Conservation (phyloP, 805 yeast genomes). For the Candida morakotiae region DNA sequence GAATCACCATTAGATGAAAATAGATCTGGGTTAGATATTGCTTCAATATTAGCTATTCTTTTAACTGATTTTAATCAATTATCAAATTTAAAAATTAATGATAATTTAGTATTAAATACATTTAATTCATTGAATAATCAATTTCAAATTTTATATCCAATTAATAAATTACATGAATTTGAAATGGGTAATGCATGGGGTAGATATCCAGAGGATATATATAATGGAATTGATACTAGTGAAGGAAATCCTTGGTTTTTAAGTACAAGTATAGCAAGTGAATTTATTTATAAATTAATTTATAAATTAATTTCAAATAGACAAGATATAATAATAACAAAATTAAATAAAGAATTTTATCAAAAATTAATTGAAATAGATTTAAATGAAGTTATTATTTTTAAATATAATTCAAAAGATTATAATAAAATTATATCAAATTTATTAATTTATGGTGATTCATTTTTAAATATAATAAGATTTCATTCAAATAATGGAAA, state of each 20-base stretch:
- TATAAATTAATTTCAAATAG: slow-evolving; percentile 36
- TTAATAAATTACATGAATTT: slow-evolving; percentile 46
- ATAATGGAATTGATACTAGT: slow-evolving; percentile 66
- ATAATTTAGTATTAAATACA: slow-evolving; percentile 57
- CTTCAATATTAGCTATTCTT: slow-evolving; percentile 54
- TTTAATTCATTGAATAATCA: slow-evolving; percentile 57
- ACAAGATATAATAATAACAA: slow-evolving; percentile 42
- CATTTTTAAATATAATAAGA: slow-evolving; percentile 57
- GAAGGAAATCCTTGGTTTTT: slow-evolving; percentile 96
- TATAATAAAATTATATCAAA: slow-evolving; percentile 44
- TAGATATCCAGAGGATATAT: slow-evolving; percentile 88
- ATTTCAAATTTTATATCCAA: slow-evolving; percentile 74
- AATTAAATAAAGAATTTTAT: slow-evolving; percentile 25
- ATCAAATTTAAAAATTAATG: slow-evolving; percentile 32
- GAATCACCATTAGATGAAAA: slow-evolving; percentile 59
- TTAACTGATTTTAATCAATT: slow-evolving; percentile 51
- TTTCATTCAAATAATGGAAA: slow-evolving; percentile 66
- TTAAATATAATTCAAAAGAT: slow-evolving; percentile 36
- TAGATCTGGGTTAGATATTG: slow-evolving; percentile 77
- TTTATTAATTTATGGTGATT: slow-evolving; percentile 57
- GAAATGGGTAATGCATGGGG: slow-evolving; percentile 71
- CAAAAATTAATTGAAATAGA: slow-evolving; percentile 14
- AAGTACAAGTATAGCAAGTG: slow-evolving; percentile 66
- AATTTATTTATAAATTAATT: slow-evolving; percentile 54
- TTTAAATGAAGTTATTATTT: slow-evolving; percentile 3